Evolutionary conservation across 345 rosid genomes (phyloP).

Genomic region (Lepidium africanum): DNA sequence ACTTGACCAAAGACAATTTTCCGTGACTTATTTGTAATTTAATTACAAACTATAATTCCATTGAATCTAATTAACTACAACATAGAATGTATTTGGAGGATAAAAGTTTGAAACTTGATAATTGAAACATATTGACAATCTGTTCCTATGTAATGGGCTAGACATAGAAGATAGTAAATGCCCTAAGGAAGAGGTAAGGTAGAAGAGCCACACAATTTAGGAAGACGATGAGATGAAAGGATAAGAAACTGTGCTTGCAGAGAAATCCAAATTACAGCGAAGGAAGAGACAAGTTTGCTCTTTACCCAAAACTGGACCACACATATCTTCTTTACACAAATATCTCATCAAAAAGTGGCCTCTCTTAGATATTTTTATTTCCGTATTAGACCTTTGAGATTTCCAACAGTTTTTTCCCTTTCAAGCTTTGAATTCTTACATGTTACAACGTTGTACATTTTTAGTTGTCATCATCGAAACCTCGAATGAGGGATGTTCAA

Average conservation of each 20-base stretch:
- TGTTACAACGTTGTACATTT: background rate
- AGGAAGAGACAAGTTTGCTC: slow-evolving; percentile 24
- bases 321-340: slow-evolving; percentile 10
- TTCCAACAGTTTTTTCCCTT: background rate
- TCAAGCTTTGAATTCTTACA: background rate
- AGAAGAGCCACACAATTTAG: slow-evolving; percentile 18
- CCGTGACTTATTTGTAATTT: too few species aligned
- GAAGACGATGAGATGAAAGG: slow-evolving; percentile 4
- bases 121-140: too few species aligned
- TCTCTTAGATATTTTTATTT: background rate
- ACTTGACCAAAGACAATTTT: too few species aligned
- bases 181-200: slow-evolving; percentile 13
- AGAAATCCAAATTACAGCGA: slow-evolving; percentile 16
- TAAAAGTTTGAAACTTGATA: too few species aligned
- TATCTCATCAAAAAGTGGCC: background rate
- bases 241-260: slow-evolving; percentile 24
- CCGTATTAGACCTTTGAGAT: background rate
- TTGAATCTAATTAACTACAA: too few species aligned
- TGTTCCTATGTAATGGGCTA: background rate
- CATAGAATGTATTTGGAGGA: too few species aligned
- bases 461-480: background rate
- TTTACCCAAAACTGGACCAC: slow-evolving; percentile 24
- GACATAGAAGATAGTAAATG: background rate
- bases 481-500: background rate
- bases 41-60: too few species aligned